Base-by-base conservation (phyloP, 345 rosid genomes). In the thale cress (Arabidopsis thaliana) region DNA sequence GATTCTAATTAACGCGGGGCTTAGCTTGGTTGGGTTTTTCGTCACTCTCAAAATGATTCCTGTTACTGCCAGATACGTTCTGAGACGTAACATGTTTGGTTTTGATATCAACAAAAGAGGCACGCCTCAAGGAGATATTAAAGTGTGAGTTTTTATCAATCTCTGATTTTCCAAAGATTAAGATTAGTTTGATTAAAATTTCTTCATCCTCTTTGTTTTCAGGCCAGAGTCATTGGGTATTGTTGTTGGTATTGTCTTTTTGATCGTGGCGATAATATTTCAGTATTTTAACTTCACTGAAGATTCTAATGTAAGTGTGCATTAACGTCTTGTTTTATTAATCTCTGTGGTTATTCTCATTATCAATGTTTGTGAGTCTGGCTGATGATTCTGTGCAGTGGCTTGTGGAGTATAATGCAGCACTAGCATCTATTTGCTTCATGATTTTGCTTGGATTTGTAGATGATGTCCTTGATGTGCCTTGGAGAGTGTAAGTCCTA, bases 341-440 rank as follows among this genome's bases (percentile, higher is more conserved):
- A 40, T 33, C 33, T 6, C 0, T 73, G 8, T 52, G 40, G 64
- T 36, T 63, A 41, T 41, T 73, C 62, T 55, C 8, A 4, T 65
- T 36, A 46, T 65, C 41, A 16, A 28, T 30, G 74, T 8, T 34
- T 6, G 22, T 69, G 1, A 46, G 11, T 68, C 1, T 55, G 72
- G 44, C 5, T 65, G 14, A 72, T 74, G 75, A 51, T 38, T 78
- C 56, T 66, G 46, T 84, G 84, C 71, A 96, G 97, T 96, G 99
- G 98, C 96, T 96, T 76, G 96, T 92, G 8, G 98, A 91, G 89
- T 96, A 93, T 77, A 91, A 90, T 83, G 99, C 97, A 46, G 98
- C 97, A 36, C 73, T 93, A 41, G 96, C 94, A 63, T 94, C 91
- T 76, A 89, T 95, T 63, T 93, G 97, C 86, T 91, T 93, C 87